A percentile compares a stretch with the other conserved stretches of the same genome.
Evolutionary conservation across 2,329 filamentous ascomycete species (phyloP).

Genomic region (Lasiodiplodia gonubiensis): DNA sequence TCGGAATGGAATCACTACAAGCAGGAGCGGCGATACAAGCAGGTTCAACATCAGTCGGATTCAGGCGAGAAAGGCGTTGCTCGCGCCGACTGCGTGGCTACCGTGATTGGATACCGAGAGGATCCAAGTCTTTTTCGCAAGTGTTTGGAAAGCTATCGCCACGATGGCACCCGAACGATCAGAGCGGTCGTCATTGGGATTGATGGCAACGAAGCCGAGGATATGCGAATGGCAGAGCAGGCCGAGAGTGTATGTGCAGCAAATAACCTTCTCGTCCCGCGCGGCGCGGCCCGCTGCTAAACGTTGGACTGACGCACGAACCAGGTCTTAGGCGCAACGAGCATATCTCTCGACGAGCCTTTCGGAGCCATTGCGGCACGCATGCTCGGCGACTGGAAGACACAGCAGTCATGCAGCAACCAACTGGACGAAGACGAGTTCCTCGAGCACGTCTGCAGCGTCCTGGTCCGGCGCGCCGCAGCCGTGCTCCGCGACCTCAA

Average conservation of each 20-base stretch:
- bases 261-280: not conserved
- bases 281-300: not conserved
- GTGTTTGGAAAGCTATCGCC: constrained; percentile 40
- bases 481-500: not conserved
- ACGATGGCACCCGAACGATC: constrained; percentile 35
- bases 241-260: constrained; percentile 35
- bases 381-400: not conserved
- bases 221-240: constrained; percentile 40
- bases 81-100: constrained; percentile 35
- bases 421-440: constrained; percentile 28
- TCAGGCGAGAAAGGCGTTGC: not conserved
- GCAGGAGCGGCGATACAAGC: not conserved
- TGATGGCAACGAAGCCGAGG: constrained; percentile 39
- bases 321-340: not conserved
- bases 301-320: not conserved
- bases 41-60: not conserved
- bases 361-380: constrained; percentile 30
- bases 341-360: constrained; percentile 34
- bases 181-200: constrained; percentile 36
- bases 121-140: constrained; percentile 39
- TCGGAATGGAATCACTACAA: not conserved
- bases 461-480: constrained; percentile 32
- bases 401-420: not conserved
- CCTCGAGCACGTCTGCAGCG: constrained; percentile 34
- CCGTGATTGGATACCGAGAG: constrained; percentile 42